Percentiles rank a stretch among this genome's conserved stretches.
phyloP scores from a whole-genome alignment of 345 rosid species.

The Salix caprea region DNA sequence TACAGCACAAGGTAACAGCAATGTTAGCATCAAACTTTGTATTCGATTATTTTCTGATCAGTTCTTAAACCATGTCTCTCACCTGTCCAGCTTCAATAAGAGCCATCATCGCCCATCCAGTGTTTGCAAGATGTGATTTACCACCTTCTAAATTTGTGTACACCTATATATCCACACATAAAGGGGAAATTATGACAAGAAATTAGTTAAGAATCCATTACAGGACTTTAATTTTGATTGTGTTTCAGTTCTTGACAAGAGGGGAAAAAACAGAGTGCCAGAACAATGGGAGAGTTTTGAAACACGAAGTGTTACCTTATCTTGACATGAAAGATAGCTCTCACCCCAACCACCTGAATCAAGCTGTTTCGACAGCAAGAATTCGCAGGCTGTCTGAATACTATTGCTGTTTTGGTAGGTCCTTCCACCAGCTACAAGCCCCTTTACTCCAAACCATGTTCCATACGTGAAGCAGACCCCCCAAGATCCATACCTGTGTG shows the following conservation, averaged over 20 bases:
- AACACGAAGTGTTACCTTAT: constrained; percentile 27
- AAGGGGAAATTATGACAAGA: no score
- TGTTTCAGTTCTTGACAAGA: no score
- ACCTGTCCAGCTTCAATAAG: constrained; percentile 55
- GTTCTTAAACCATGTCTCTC: not conserved
- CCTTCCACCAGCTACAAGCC: constrained; percentile 44
- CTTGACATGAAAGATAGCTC: constrained; percentile 59
- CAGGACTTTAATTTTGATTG: no score
- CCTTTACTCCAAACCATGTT: constrained; percentile 74
- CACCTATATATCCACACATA: constrained; percentile 17
- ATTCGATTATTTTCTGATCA: no score
- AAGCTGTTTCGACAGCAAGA: constrained; percentile 55
- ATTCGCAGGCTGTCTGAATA: constrained; percentile 52
- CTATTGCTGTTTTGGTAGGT: constrained; percentile 28
- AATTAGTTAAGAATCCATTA: no score
- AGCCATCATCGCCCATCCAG: constrained; percentile 50
- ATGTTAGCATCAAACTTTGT: no score
- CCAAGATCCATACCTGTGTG: constrained; percentile 69
- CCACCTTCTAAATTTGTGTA: constrained; percentile 36
- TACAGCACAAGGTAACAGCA: not conserved
- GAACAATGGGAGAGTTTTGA: not conserved
- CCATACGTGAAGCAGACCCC: constrained; percentile 77
- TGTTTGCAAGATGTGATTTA: constrained; percentile 38
- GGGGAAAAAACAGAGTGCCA: no score
- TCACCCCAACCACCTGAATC: constrained; percentile 72